Evolutionary conservation across 2,329 filamentous ascomycete genomes (phyloP).

Genomic region (Fusarium veterinarium): DNA sequence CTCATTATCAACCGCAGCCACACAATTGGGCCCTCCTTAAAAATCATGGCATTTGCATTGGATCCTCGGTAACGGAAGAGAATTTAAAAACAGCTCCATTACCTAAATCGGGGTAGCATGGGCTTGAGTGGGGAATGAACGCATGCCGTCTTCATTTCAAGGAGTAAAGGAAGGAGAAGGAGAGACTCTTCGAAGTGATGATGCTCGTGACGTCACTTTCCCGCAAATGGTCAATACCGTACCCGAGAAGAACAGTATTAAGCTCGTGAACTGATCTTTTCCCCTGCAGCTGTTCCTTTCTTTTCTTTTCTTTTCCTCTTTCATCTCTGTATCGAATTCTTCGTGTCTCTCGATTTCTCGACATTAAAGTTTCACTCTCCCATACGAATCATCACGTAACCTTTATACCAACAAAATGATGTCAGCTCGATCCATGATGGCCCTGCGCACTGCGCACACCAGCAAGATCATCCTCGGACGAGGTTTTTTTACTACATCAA

Average conservation of each 20-base stretch:
- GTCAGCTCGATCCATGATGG: conserved; percentile 38
- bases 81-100: conserved; percentile 1
- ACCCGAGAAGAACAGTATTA: conserved; percentile 22
- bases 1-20: conserved; percentile 11
- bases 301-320: not conserved
- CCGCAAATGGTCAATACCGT: conserved; percentile 19
- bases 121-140: conserved; percentile 25
- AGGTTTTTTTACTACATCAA: conserved; percentile 44
- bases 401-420: conserved; percentile 31
- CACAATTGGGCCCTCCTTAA: conserved; percentile 12
- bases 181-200: conserved; percentile 16
- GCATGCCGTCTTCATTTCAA: conserved; percentile 15
- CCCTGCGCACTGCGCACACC: conserved; percentile 38
- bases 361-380: too few species aligned
- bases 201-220: conserved; percentile 40
- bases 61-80: conserved; percentile 18
- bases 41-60: conserved; percentile 9
- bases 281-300: not conserved
- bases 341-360: not conserved
- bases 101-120: conserved; percentile 12
- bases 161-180: conserved; percentile 9
- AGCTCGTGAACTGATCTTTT: conserved; percentile 19
- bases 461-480: conserved; percentile 40
- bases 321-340: not conserved
- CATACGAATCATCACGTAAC: not conserved